Evolutionary conservation across 345 rosid species (phyloP).

Genomic region (Leavenworthia alabamica): DNA sequence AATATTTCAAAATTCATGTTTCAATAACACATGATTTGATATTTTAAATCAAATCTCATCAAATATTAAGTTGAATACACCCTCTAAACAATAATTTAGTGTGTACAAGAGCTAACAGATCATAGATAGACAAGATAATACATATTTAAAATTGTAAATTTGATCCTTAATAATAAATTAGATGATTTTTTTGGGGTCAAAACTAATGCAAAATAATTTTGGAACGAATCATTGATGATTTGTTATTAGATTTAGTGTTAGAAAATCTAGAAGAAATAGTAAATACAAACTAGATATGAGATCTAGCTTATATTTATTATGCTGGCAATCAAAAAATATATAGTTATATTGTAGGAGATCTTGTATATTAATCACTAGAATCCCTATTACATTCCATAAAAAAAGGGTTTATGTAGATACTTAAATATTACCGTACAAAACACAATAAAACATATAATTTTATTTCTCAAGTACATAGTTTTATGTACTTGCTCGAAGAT

Average conservation of each 20-base stretch:
- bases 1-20: too few relatives aligned
- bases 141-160: background rate
- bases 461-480: background rate
- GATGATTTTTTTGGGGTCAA: background rate
- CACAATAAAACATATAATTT: background rate
- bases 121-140: background rate
- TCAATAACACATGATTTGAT: too few relatives aligned
- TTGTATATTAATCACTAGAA: slow-evolving; percentile 6
- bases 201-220: background rate
- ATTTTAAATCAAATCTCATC: too few relatives aligned
- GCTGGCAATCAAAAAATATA: slow-evolving; percentile 8
- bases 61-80: too few relatives aligned
- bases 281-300: slow-evolving; percentile 6
- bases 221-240: slow-evolving; percentile 11
- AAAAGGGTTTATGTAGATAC: background rate
- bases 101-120: background rate
- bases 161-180: background rate
- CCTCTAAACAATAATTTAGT: slow-evolving; percentile 6
- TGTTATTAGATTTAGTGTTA: slow-evolving; percentile 1
- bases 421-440: slow-evolving; percentile 1
- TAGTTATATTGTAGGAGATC: background rate
- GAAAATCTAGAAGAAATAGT: background rate
- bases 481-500: background rate
- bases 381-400: background rate
- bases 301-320: slow-evolving; percentile 4